Evolutionary conservation across 371 early-diverging fungal species (phyloP), one percentile per base, ranked within the genome.

Genomic region (Neoconidiobolus thromboides): DNA sequence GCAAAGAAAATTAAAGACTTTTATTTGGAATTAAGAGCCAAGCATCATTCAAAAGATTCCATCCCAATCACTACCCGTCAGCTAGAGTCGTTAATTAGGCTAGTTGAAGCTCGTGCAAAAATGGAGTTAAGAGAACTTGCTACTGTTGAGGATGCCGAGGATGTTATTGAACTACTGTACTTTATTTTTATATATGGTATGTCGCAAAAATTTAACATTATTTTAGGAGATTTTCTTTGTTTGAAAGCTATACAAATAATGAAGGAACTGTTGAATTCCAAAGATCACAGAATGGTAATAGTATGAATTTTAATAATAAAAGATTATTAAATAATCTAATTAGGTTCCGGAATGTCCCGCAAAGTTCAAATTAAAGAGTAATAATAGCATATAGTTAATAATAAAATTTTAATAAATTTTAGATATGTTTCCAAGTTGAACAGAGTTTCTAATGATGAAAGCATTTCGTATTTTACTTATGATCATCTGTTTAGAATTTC

Each of bases 51-150:
- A 46, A 64, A 76, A 56, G 78, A 86, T 71, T 66, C 81, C 6
- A 68, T 73, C 10, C 96, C 98, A 6, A 80, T 99, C 59, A 99
- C 99, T n/a, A 89, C 98, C 4, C 85, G 99, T 70, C 89, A 98
- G 41, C 79, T 99, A 40, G 99, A 99, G 71, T 96, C 99, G 0
- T 75, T 99, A 55, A 96, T 99, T 67, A 87, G 99, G 65, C 75
- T 99, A 64, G 78, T 96, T 0, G 94, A 97, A 37, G 98, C 99
- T 1, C 89, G 94, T 71, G 99, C 99, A 37, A 97, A 97, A 68
- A 78, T 86, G 57, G 80, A 99, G 55, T 71, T 98, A 60, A 83
- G 90, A 43, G 68, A 77, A 14, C 69, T 70, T 0, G 92, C 98
- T 5, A 90, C 93, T 37, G 72, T 78, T 62, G 74, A 75, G 55